These are phyloP conservation scores for Parachlorella kessleri DNA, from an alignment of 139 green algal genomes.

Conservation along the genomic window DNA sequence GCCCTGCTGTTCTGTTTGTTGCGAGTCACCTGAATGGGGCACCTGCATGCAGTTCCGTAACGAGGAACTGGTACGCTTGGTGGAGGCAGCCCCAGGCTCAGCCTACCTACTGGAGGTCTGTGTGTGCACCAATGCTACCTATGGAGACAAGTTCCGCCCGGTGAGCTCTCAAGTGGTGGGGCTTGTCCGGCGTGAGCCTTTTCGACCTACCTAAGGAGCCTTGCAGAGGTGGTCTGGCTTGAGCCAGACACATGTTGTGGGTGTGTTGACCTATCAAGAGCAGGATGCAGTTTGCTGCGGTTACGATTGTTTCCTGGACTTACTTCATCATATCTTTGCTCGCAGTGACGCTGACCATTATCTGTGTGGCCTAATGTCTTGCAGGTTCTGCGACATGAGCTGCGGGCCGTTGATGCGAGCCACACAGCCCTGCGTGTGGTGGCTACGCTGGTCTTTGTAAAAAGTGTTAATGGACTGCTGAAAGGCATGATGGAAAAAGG, in stretches of 20 bases:
- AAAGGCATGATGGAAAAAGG: conserved; percentile 42
- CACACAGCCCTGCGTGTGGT: conserved; percentile 5
- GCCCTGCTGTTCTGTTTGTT: too few species aligned
- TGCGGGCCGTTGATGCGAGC: conserved; percentile 5
- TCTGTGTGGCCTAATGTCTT: not conserved
- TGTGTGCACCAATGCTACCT: conserved; percentile 48
- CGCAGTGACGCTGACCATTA: too few species aligned
- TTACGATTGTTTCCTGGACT: too few species aligned
- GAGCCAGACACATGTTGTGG: too few species aligned
- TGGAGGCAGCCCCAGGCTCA: conserved; percentile 17
- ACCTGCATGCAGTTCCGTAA: conserved; percentile 38
- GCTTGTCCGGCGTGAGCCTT: too few species aligned
- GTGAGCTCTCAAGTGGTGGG: too few species aligned
- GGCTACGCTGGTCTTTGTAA: conserved; percentile 36
- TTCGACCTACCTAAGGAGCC: too few species aligned
- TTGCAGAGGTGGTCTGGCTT: too few species aligned
- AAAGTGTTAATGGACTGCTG: conserved; percentile 45
- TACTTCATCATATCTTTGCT: not conserved
- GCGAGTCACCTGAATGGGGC: too few species aligned
- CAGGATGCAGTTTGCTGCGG: too few species aligned
- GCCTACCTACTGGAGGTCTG: conserved; percentile 33
- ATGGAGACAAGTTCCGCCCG: conserved; percentile 53
- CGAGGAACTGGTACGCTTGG: conserved; percentile 40
- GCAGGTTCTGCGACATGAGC: conserved; percentile 7
- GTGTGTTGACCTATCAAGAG: too few species aligned